Percentiles rank a stretch among this genome's conserved stretches.
Conservation (phyloP, 2,329 filamentous ascomycete genomes). For the Scedosporium minutisporum region DNA sequence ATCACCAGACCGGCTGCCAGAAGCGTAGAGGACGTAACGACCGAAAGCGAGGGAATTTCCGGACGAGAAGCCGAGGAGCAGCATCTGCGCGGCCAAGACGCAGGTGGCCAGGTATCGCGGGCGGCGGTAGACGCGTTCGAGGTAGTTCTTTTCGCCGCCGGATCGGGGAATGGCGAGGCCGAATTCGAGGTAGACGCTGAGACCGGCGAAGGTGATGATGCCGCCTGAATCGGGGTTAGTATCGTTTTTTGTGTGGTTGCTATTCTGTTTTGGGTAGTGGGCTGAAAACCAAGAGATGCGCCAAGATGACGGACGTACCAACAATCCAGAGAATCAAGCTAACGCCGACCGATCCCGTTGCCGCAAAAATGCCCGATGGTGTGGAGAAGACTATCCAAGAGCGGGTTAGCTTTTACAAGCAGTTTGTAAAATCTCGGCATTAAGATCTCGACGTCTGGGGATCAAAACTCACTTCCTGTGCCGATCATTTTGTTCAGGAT, state of each 20-base stretch:
- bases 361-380: constrained; percentile 40
- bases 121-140: constrained; percentile 50
- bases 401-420: background rate
- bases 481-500: constrained; percentile 52
- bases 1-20: constrained; percentile 35
- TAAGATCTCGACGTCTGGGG: background rate
- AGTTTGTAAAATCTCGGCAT: background rate
- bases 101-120: constrained; percentile 51
- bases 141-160: constrained; percentile 58
- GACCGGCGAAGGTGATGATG: constrained; percentile 46
- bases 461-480: constrained; percentile 37
- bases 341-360: constrained; percentile 39
- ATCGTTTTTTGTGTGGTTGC: background rate
- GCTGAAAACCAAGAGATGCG: background rate
- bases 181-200: constrained; percentile 55
- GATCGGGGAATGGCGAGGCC: constrained; percentile 52
- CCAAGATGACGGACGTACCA: constrained; percentile 5
- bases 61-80: constrained; percentile 51
- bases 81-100: constrained; percentile 50
- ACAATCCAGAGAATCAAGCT: constrained; percentile 15
- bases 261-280: background rate
- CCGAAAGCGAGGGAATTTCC: constrained; percentile 51
- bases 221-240: constrained; percentile 20
- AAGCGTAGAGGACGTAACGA: constrained; percentile 45
- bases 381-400: constrained; percentile 39